A percentile compares a stretch with the other conserved stretches of the same genome.
Evolutionary conservation across 2,329 filamentous ascomycete species (phyloP).

Genomic region (Xylariaceae sp.): DNA sequence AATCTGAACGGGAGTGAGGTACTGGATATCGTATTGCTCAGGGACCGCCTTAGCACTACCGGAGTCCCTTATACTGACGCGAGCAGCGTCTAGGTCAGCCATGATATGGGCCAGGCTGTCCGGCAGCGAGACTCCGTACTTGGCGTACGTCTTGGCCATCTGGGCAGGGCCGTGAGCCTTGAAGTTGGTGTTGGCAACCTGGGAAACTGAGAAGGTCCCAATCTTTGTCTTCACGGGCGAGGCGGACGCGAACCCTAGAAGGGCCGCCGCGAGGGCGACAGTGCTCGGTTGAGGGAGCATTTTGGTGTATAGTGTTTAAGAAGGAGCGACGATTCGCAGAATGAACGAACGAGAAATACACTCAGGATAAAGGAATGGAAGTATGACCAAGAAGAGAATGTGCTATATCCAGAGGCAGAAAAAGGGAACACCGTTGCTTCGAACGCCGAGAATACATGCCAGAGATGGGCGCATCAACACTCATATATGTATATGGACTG

Average conservation of each 20-base stretch:
- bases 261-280: slow-evolving; percentile 23
- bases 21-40: slow-evolving; percentile 39
- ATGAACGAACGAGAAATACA: not conserved
- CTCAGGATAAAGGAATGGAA: not conserved
- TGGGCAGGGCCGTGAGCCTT: slow-evolving; percentile 35
- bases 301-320: not conserved
- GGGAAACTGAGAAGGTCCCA: slow-evolving; percentile 35
- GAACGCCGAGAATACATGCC: not conserved
- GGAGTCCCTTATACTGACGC: slow-evolving; percentile 24
- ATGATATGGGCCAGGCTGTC: slow-evolving; percentile 33
- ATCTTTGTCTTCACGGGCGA: slow-evolving; percentile 30
- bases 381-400: not conserved
- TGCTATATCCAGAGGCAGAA: not conserved
- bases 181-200: slow-evolving; percentile 37
- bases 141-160: slow-evolving; percentile 37
- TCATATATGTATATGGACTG: slow-evolving; percentile 11
- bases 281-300: slow-evolving; percentile 14
- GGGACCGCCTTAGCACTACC: slow-evolving; percentile 36
- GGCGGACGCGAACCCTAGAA: slow-evolving; percentile 34
- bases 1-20: slow-evolving; percentile 41
- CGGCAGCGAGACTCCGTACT: slow-evolving; percentile 39
- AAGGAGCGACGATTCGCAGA: not conserved
- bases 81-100: slow-evolving; percentile 24
- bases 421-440: not conserved
- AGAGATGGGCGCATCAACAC: not conserved